Base-by-base conservation (phyloP, 768 basidiomycete species). In the Termitomyces sp. region DNA sequence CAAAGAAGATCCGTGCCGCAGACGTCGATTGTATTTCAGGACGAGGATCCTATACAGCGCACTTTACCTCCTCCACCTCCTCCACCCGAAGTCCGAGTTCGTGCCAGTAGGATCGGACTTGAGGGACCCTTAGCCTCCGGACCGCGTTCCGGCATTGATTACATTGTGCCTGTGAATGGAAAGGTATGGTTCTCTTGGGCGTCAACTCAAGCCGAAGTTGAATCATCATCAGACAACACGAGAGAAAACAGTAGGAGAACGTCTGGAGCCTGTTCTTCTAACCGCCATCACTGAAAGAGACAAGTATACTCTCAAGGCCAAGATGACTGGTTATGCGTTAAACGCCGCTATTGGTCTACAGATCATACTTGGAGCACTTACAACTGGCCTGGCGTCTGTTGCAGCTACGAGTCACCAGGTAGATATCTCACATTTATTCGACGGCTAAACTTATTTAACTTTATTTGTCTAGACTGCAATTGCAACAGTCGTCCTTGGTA, bases 351-450 rank as follows among this genome's bases (percentile, higher is more conserved):
- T 88, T 44, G 79, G 76, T 13, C 54, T 86, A 37, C 88, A 89
- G 65, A 82, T 89, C 4, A 39, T 85, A 0, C 69, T 89, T 29
- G 87, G 86, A 6, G 79, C 87, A 2, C 70, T 90, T 29, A 88
- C 85, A 6, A 89, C 87, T 0, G 87, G 82, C 0, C 60, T 88
- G 16, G 76, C 86, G 0, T 83, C 84, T 5, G 71, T 77, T 3
- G 68, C 74, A 7, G 34, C 49, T 14, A 68, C 60, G 20, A 78
- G 75, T 7, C 71, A 58, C 8, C 73, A 77, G 72, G 82, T 76
- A 50, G 53, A 75, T n/a, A n/a, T 67, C 39, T 44, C 26, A 41
- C 47, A 53, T 27, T 20, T 20, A 12, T 31, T 34, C n/a, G n/a
- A 14, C n/a, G 10, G 18, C 26, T 20, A 16, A 18, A 16, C 13